Conservation (phyloP, 805 yeast species). For the Torulaspora delbrueckii region DNA sequence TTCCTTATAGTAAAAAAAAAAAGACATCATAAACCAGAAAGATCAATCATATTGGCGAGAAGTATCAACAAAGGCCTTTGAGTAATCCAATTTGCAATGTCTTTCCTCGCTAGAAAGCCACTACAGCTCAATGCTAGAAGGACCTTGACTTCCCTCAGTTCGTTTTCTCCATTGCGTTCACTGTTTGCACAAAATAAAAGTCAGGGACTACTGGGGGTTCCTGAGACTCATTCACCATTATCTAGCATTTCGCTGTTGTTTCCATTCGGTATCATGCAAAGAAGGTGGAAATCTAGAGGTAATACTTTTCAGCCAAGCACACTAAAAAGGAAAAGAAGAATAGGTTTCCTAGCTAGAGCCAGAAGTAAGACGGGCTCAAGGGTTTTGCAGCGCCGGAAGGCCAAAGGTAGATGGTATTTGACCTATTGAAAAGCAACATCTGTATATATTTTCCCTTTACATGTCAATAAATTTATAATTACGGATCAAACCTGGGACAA, state of each 20-base stretch:
- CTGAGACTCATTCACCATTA: constrained; percentile 11
- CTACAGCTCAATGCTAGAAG: constrained; percentile 16
- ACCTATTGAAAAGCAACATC: constrained; percentile 50
- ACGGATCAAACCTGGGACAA: constrained; percentile 1
- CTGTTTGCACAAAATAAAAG: constrained; percentile 7
- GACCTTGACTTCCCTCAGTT: constrained; percentile 14
- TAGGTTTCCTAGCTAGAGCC: constrained; percentile 85
- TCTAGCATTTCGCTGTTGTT: constrained; percentile 5
- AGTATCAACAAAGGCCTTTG: neutral
- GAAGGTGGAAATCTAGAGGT: constrained; percentile 84
- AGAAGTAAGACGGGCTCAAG: constrained; percentile 71
- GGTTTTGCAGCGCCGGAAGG: constrained; percentile 69
- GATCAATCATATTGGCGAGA: neutral
- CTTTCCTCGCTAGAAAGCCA: constrained; percentile 13
- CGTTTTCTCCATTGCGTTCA: constrained; percentile 21
- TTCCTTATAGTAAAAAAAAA: neutral
- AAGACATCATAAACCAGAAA: neutral
- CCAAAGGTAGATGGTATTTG: constrained; percentile 91
- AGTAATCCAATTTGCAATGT: constrained; percentile 6
- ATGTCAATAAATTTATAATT: constrained; percentile 2
- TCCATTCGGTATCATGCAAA: constrained; percentile 22
- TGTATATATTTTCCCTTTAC: constrained; percentile 6
- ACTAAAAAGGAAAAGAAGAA: constrained; percentile 78
- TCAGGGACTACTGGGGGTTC: constrained; percentile 5
- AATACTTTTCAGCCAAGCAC: constrained; percentile 94